phyloP scores from a whole-genome alignment of 2,329 filamentous ascomycete species.

The Juglanconis oblonga region DNA sequence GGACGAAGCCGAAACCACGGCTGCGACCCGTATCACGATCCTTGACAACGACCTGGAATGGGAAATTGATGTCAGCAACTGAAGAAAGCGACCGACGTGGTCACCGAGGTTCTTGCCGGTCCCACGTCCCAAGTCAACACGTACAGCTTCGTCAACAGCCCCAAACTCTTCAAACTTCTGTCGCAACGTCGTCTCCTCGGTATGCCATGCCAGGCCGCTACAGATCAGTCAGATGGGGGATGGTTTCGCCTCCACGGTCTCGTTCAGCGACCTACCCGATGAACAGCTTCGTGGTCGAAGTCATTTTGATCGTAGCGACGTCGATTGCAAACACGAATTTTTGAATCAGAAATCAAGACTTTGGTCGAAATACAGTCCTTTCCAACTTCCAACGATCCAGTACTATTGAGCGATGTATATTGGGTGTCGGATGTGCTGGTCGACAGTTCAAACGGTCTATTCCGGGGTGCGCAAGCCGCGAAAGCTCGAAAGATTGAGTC shows the following conservation, averaged over 20 bases:
- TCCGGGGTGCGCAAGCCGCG: neutral
- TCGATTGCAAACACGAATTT: slow-evolving; percentile 4
- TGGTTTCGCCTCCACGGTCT: neutral
- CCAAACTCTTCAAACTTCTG: slow-evolving; percentile 93
- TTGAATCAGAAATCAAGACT: neutral
- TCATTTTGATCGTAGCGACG: slow-evolving; percentile 54
- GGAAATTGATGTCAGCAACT: neutral
- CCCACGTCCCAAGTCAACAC: slow-evolving; percentile 37
- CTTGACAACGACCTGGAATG: slow-evolving; percentile 86
- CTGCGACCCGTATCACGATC: slow-evolving; percentile 95
- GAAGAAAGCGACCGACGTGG: neutral
- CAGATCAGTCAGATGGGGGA: slow-evolving; percentile 20
- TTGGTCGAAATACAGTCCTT: neutral
- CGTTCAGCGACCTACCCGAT: slow-evolving; percentile 66
- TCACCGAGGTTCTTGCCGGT: neutral
- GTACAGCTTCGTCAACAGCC: slow-evolving; percentile 88
- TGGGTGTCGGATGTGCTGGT: neutral
- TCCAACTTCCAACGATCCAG: too few species aligned
- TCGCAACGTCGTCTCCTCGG: slow-evolving; percentile 81
- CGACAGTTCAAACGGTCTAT: neutral
- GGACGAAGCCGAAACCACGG: slow-evolving; percentile 96
- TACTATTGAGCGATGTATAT: neutral
- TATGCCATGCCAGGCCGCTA: slow-evolving; percentile 98
- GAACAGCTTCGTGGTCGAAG: slow-evolving; percentile 73
- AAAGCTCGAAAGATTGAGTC: neutral